Conservation (phyloP, 2,329 filamentous ascomycete genomes). For the Xylariaceae sp. region DNA sequence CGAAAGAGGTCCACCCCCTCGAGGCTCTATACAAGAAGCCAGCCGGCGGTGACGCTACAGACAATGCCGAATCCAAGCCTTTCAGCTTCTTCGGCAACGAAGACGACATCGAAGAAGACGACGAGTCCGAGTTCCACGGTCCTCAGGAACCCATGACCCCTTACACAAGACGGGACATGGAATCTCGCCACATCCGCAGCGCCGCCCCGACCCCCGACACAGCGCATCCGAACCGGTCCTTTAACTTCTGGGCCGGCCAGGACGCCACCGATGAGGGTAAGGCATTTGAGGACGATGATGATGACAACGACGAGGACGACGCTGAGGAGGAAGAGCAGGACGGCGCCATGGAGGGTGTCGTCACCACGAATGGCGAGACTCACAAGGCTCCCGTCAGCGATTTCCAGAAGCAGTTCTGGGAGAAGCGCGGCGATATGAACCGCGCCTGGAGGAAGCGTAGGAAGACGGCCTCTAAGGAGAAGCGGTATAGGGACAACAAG, state of each 20-base stretch:
- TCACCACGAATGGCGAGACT: constrained; percentile 16
- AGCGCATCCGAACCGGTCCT: constrained; percentile 63
- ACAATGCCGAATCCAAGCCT: constrained; percentile 38
- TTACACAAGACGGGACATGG: constrained; percentile 72
- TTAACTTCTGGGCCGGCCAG: constrained; percentile 50
- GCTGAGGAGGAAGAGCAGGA: constrained; percentile 37
- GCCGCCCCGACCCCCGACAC: constrained; percentile 95
- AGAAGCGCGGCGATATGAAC: constrained; percentile 60
- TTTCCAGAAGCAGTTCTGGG: constrained; percentile 65
- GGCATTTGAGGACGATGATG: constrained; percentile 37
- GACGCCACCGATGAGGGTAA: constrained; percentile 18
- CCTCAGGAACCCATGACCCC: constrained; percentile 67
- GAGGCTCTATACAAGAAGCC: constrained; percentile 86
- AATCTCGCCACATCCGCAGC: constrained; percentile 70
- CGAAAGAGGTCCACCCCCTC: constrained; percentile 66
- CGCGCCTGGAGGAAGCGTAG: constrained; percentile 60
- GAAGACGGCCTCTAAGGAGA: constrained; percentile 60
- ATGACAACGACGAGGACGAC: constrained; percentile 34
- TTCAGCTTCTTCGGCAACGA: constrained; percentile 73
- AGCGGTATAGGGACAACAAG: constrained; percentile 60
- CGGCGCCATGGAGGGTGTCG: constrained; percentile 20
- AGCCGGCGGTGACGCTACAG: constrained; percentile 39
- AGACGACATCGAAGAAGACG: constrained; percentile 42
- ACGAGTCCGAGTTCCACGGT: constrained; percentile 18
- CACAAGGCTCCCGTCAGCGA: constrained; percentile 36